A percentile compares a stretch with the other conserved stretches of the same genome.
Conservation (phyloP, 1,139 yeast genomes). For the Zygotorulaspora mrakii region DNA sequence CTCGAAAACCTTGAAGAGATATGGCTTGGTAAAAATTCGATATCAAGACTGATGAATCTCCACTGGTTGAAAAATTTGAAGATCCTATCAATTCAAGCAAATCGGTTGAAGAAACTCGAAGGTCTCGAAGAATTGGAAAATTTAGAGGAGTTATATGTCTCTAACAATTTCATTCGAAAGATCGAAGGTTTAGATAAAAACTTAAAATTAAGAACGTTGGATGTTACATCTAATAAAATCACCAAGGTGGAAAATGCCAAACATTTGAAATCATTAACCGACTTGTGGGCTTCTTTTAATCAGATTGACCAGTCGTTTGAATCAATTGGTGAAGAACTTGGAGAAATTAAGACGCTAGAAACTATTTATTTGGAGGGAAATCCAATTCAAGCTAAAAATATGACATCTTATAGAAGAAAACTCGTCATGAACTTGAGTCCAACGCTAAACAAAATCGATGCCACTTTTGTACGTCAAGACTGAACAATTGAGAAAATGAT, state of each 20-base stretch:
- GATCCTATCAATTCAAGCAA: conserved; percentile 84
- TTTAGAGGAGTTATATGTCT: conserved; percentile 81
- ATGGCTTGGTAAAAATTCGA: conserved; percentile 91
- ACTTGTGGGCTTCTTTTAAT: conserved; percentile 90
- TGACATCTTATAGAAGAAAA: conserved; percentile 82
- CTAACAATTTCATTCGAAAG: conserved; percentile 75
- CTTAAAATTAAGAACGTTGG: conserved; percentile 65
- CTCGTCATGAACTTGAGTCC: conserved; percentile 61
- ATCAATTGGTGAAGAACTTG: conserved; percentile 63
- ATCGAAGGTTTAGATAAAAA: conserved; percentile 79
- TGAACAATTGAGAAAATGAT: no score
- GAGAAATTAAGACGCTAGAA: conserved; percentile 61
- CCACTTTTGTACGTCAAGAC: conserved; percentile 56
- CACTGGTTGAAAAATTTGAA: conserved; percentile 58
- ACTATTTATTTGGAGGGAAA: conserved; percentile 96
- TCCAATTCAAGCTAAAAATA: conserved; percentile 71
- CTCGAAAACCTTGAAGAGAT: conserved; percentile 65
- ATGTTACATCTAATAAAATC: conserved; percentile 73
- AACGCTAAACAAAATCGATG: conserved; percentile 82
- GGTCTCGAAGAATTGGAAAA: conserved; percentile 69
- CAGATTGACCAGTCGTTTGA: conserved; percentile 58
- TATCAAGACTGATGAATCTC: conserved; percentile 62
- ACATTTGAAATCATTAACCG: conserved; percentile 70
- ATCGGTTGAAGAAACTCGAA: conserved; percentile 72
- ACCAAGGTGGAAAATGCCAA: conserved; percentile 57